Evolutionary conservation across 768 basidiomycete species (phyloP).

Genomic region (Lentinula boryana): DNA sequence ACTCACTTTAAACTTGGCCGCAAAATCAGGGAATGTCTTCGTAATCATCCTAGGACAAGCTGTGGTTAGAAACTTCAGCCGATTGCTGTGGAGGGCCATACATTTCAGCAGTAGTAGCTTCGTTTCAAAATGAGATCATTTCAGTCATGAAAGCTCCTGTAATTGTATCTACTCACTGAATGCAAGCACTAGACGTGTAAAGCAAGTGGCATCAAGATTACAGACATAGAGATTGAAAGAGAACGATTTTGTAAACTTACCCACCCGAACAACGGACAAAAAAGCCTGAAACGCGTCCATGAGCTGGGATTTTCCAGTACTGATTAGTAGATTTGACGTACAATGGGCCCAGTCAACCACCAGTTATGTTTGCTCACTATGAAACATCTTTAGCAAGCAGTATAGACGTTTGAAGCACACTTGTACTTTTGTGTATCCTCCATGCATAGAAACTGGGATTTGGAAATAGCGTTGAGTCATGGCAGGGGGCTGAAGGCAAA

Average conservation of each 20-base stretch:
- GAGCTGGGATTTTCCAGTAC: background rate
- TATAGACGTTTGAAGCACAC: background rate
- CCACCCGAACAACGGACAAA: background rate
- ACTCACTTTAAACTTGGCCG: background rate
- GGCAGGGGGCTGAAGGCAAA: background rate
- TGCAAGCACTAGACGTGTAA: background rate
- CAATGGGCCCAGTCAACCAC: constrained; percentile 10
- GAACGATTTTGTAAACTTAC: background rate
- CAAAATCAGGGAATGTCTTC: constrained; percentile 1
- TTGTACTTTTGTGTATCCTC: background rate
- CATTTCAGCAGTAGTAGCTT: background rate
- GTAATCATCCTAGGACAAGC: background rate
- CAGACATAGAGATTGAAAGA: background rate
- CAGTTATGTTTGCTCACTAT: constrained; percentile 10
- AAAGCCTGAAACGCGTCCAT: background rate
- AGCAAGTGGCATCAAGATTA: background rate
- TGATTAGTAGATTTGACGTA: background rate
- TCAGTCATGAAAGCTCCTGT: background rate
- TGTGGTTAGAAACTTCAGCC: background rate
- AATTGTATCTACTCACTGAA: background rate
- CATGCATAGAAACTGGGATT: background rate
- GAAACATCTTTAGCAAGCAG: background rate
- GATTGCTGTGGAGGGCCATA: constrained; percentile 1
- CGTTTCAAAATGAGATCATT: background rate
- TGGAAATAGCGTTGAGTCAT: background rate